A percentile compares a stretch with the other conserved stretches of the same genome.
Conservation (phyloP, 495 filamentous ascomycete genomes). For the Terfezia claveryi region DNA sequence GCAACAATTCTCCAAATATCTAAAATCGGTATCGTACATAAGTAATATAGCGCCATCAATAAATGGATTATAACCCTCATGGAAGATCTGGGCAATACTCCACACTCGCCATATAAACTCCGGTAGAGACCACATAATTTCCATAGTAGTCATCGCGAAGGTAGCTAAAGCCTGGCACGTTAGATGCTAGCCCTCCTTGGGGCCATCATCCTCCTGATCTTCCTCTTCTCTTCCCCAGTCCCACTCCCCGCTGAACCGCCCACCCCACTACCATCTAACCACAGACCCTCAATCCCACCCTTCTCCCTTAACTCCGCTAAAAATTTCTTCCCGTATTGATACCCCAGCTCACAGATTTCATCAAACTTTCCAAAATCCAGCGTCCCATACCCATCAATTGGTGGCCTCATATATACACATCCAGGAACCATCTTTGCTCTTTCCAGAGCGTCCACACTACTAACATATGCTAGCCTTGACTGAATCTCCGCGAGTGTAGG, state of each 20-base stretch:
- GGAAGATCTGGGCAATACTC: no score
- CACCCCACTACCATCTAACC: slow-evolving; percentile 16
- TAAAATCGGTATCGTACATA: no score
- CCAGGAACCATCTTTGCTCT: slow-evolving; percentile 70
- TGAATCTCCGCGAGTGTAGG: slow-evolving; percentile 93
- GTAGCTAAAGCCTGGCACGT: no score
- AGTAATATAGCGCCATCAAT: no score
- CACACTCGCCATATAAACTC: no score
- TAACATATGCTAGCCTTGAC: slow-evolving; percentile 81
- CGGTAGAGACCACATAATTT: no score
- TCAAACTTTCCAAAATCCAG: slow-evolving; percentile 94
- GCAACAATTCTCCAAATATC: no score
- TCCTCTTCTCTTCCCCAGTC: slow-evolving; percentile 69
- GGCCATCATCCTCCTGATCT: slow-evolving; percentile 78
- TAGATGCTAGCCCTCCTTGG: slow-evolving; percentile 79
- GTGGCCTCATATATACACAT: slow-evolving; percentile 86
- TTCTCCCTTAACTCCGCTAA: slow-evolving; percentile 49
- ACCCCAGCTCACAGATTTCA: slow-evolving; percentile 82
- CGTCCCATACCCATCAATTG: slow-evolving; percentile 81
- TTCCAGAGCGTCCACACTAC: slow-evolving; percentile 78
- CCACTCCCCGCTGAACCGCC: slow-evolving; percentile 64
- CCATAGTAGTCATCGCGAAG: no score
- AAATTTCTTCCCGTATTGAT: slow-evolving; percentile 60
- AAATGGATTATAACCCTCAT: no score
- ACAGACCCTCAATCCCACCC: slow-evolving; percentile 42